These are phyloP conservation scores for Kappamyces sp. DNA, from an alignment of 192 early-diverging fungal genomes.

Conservation along the genomic window DNA sequence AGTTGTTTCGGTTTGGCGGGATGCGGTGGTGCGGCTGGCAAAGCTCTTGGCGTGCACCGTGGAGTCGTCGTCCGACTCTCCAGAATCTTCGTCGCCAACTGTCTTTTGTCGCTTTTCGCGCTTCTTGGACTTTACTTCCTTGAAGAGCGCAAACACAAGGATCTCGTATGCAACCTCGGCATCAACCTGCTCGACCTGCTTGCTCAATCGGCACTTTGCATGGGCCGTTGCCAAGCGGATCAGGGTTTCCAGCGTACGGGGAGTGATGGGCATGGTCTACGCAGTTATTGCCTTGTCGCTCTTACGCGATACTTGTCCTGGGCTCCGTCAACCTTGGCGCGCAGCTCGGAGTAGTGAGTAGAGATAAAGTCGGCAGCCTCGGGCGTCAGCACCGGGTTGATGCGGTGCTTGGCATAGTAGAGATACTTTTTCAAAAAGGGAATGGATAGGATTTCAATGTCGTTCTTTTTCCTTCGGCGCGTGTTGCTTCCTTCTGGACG, in stretches of 20 bases:
- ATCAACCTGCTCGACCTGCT: slow-evolving; percentile 73
- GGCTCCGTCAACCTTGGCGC: slow-evolving; percentile 68
- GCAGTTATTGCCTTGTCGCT: background rate
- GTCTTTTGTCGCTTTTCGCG: slow-evolving; percentile 20
- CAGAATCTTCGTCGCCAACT: slow-evolving; percentile 16
- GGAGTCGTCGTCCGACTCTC: slow-evolving; percentile 22
- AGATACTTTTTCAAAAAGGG: slow-evolving; percentile 93
- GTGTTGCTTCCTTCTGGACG: slow-evolving; percentile 21
- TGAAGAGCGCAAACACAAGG: slow-evolving; percentile 86
- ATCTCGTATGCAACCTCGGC: slow-evolving; percentile 77
- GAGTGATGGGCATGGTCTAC: slow-evolving; percentile 89
- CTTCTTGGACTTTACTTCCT: slow-evolving; percentile 65
- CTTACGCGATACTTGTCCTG: slow-evolving; percentile 62
- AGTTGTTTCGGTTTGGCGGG: background rate
- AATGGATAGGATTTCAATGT: slow-evolving; percentile 65
- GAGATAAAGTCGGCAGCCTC: slow-evolving; percentile 82
- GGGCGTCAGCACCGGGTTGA: slow-evolving; percentile 74
- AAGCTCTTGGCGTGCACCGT: slow-evolving; percentile 5
- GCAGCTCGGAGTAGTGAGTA: slow-evolving; percentile 73
- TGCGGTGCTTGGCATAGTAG: slow-evolving; percentile 83
- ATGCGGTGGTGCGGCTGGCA: slow-evolving; percentile 5
- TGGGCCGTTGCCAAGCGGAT: slow-evolving; percentile 96
- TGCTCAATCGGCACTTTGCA: slow-evolving; percentile 85
- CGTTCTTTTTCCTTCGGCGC: slow-evolving; percentile 20
- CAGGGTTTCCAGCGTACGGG: slow-evolving; percentile 96